Percentiles rank a stretch among this genome's conserved stretches.
phyloP scores from a whole-genome alignment of 129 eudicot species.

The Helianthus annuus region DNA sequence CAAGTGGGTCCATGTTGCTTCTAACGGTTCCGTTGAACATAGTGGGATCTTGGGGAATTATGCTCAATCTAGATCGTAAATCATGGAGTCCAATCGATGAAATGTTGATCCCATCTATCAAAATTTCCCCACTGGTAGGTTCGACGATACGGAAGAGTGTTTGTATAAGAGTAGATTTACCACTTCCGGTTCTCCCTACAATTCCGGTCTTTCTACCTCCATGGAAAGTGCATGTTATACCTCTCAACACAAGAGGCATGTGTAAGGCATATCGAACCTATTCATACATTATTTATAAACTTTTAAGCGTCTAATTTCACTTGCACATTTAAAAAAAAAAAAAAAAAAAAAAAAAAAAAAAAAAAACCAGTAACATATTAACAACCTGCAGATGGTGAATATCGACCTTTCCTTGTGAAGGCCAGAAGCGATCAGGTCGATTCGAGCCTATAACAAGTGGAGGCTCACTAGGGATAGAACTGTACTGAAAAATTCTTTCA shows the following conservation, averaged over 20 bases:
- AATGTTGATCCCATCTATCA: slow-evolving; percentile 73
- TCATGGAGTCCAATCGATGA: slow-evolving; percentile 84
- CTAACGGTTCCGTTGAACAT: slow-evolving; percentile 16
- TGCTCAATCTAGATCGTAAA: slow-evolving; percentile 82
- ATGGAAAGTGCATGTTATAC: slow-evolving; percentile 74
- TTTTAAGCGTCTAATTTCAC: neutral
- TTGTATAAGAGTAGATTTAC: slow-evolving; percentile 91
- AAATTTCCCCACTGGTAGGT: slow-evolving; percentile 59
- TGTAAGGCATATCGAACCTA: slow-evolving; percentile 92
- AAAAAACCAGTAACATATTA: neutral
- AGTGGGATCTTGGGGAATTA: slow-evolving; percentile 25
- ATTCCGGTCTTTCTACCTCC: slow-evolving; percentile 93
- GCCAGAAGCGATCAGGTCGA: slow-evolving; percentile 66
- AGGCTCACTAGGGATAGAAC: slow-evolving; percentile 72
- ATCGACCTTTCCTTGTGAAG: slow-evolving; percentile 67
- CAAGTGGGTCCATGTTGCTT: slow-evolving; percentile 21
- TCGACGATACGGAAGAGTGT: slow-evolving; percentile 89
- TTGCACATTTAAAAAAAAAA: neutral
- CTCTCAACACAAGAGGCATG: slow-evolving; percentile 90
- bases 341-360: neutral
- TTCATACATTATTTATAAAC: neutral
- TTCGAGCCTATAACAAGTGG: slow-evolving; percentile 66
- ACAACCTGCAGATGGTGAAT: slow-evolving; percentile 62
- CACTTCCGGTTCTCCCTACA: slow-evolving; percentile 97
- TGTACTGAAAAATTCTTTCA: slow-evolving; percentile 86